Conservation (phyloP, 2,329 filamentous ascomycete species). For the Penicillium sp. region DNA sequence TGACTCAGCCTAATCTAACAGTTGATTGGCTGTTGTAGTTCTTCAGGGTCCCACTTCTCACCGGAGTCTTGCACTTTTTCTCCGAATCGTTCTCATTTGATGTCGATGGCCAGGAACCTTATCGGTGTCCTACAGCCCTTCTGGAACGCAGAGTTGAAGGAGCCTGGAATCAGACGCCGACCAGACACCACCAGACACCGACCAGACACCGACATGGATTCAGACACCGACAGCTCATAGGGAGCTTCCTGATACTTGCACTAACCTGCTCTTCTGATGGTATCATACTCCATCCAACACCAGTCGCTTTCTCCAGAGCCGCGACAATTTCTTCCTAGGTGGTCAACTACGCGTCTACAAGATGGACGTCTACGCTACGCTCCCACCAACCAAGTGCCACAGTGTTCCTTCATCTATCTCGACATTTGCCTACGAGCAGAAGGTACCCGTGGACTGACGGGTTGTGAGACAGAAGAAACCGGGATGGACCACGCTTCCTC, state of each 20-base stretch:
- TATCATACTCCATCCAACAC: conserved; percentile 46
- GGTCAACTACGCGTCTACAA: conserved; percentile 44
- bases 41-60: not conserved
- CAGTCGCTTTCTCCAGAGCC: conserved; percentile 51
- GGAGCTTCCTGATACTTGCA: conserved; percentile 18
- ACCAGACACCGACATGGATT: too few species aligned
- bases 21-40: conserved; percentile 10
- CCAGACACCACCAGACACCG: too few species aligned
- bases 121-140: too few species aligned
- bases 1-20: conserved; percentile 15
- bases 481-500: not conserved
- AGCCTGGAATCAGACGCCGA: too few species aligned
- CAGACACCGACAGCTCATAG: too few species aligned
- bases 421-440: not conserved
- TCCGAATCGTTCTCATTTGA: conserved; percentile 2
- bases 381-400: not conserved
- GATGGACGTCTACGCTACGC: conserved; percentile 20
- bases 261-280: conserved; percentile 26
- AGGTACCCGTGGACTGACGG: too few species aligned
- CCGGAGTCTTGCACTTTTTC: conserved; percentile 11
- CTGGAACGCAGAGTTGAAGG: too few species aligned
- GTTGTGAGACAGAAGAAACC: too few species aligned
- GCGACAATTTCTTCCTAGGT: conserved; percentile 56
- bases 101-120: not conserved
- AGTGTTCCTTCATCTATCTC: not conserved